Percentiles rank a stretch among this genome's conserved stretches.
These are phyloP conservation scores for Barnettozyma siamensis DNA, from an alignment of 805 yeast genomes.

Conservation along the genomic window DNA sequence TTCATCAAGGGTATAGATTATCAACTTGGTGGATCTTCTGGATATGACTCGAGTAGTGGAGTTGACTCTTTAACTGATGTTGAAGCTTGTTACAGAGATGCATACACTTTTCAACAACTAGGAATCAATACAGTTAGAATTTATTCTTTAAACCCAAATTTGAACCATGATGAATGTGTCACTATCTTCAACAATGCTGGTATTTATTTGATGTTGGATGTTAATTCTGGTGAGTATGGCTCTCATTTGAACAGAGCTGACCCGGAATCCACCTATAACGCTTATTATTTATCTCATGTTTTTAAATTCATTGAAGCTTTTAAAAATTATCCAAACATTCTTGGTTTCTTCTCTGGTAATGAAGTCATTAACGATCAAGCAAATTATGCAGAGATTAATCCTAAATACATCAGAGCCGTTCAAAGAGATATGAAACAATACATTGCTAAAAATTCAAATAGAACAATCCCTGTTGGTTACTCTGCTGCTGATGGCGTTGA, in stretches of 20 bases:
- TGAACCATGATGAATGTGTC: slow-evolving; percentile 90
- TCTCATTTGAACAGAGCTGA: slow-evolving; percentile 70
- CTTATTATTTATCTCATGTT: slow-evolving; percentile 65
- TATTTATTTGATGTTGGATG: slow-evolving; percentile 81
- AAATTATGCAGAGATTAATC: slow-evolving; percentile 56
- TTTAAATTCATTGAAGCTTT: slow-evolving; percentile 82
- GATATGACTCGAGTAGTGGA: slow-evolving; percentile 26
- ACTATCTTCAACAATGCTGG: slow-evolving; percentile 86
- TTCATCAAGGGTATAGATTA: slow-evolving; percentile 85
- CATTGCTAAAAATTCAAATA: slow-evolving; percentile 58
- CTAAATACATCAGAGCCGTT: slow-evolving; percentile 80
- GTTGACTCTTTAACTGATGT: slow-evolving; percentile 70
- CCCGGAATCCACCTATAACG: slow-evolving; percentile 65
- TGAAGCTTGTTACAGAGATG: slow-evolving; percentile 72
- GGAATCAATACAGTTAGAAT: slow-evolving; percentile 85
- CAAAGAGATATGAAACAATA: slow-evolving; percentile 89
- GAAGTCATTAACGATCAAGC: slow-evolving; percentile 79
- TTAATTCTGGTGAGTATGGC: slow-evolving; percentile 64
- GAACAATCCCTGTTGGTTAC: slow-evolving; percentile 91
- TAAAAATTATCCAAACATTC: slow-evolving; percentile 73
- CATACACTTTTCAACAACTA: slow-evolving; percentile 66
- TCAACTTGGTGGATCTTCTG: slow-evolving; percentile 90
- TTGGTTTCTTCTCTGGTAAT: slow-evolving; percentile 89
- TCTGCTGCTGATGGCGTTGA: slow-evolving; percentile 83
- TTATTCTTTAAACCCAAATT: slow-evolving; percentile 75